Evolutionary conservation across 1,284 basidiomycete genomes (phyloP), one percentile per base, ranked within the genome.

Genomic region (Inonotus obliquus): DNA sequence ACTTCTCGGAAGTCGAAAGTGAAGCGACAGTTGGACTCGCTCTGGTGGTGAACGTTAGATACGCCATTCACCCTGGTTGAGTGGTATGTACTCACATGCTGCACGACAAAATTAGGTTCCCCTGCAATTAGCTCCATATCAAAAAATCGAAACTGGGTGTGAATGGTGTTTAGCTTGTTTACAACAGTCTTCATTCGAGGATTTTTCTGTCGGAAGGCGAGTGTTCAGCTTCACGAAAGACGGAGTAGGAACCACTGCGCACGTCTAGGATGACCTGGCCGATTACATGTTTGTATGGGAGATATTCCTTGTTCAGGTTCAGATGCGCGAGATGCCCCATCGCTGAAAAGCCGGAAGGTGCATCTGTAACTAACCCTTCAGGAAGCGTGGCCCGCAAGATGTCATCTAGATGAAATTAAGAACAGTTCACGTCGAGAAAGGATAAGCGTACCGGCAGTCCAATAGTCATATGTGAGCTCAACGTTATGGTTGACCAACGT

Each of bases 101-200:
- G 84, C 4, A 97, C 94, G 21, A 91, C 68, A 69, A 89, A 96
- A 69, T 97, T 82, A 0, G 87, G 82, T 62, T 93, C 88, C 11
- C 97, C 97, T 0, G 96, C 96, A 21, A 99, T 79, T 1, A 98
- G 81, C 70, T 99, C 97, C 97, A 99, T 99, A 68, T 92, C 83
- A 74, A 99, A 99, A 66, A 95, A 91, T 21, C 97, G 87, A 74
- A 95, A 99, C 70, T 91, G 80, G 23, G 82, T 86, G 69, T 95
- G 87, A 65, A 98, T 98, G 21, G 76, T 84, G 69, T 97, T 86
- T 21, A 98, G 77, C 73, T 99, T 99, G 79, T 99, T 98, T 49
- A 99, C 95, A 1, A 99, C 94, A 0, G 96, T 99, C 65, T 82
- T 82, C 49, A 97, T 81, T 7, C 76, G 75, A 17, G 81, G 79